Evolutionary conservation across 768 basidiomycete genomes (phyloP), one percentile per base, ranked within the genome.

Genomic region (Auricularia sp.): DNA sequence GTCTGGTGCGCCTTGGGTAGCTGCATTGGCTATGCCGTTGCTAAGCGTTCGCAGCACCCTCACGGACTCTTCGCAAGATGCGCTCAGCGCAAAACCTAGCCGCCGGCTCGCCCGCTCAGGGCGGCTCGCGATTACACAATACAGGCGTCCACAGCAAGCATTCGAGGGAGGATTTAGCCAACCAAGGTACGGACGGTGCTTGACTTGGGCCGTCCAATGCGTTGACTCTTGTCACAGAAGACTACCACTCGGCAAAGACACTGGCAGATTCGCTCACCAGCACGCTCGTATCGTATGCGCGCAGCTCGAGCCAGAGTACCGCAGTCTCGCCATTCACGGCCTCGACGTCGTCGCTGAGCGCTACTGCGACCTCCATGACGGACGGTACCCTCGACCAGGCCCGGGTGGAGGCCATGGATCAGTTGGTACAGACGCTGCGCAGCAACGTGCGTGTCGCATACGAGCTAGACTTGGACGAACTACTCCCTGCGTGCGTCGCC

Each of bases 371-470:
- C 29, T 34, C 43, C 58, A 11, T 64, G 43, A 47, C 47, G 5
- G 67, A 67, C 53, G 42, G 42, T 61, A 85, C 86, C 44, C 65
- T 76, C 11, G 85, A 85, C 68, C 78, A 77, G n/a, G 76, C 82
- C 59, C 77, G 86, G 61, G 79, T 87, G 29, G 86, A 87, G 23
- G 71, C 81, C 12, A 87, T 93, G 82, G 78, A 80, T 3, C 82
- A 81, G 67, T 74, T 95, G 3, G 85, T 86, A 33, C 77, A 77
- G 47, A 80, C 87, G 23, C 75, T 95, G 1, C 87, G 86, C 68
- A 81, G 85, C 29, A 87, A 87, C 68, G 72, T 90, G 54, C 83
- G 89, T 14, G 87, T 97, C 23, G 81, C 87, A 61, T 91, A 87
- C 70, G 88, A 93, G 70, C 69, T 94, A 18, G 82, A 84, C 60